Base-by-base conservation (phyloP, 495 filamentous ascomycete genomes). In the Lasiosphaeria miniovina region DNA sequence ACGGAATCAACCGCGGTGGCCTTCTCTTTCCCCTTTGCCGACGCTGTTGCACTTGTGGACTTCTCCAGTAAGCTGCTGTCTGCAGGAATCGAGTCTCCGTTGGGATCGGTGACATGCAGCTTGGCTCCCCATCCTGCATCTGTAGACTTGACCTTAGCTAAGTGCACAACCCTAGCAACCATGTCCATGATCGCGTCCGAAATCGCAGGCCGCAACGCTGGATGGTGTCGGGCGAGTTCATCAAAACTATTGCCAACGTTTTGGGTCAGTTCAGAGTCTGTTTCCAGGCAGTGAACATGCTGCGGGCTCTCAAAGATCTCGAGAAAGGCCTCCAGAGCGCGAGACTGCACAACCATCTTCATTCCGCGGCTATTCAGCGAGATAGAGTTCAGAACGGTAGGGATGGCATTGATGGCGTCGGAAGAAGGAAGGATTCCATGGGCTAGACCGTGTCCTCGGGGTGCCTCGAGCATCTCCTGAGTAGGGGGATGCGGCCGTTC, bases 211-310 rank as follows among this genome's bases (percentile, higher is more conserved):
- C 91, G 91, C 49, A 99, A 77, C 10, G 80, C 79, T 0, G 94
- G 95, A 69, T 99, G 95, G 67, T 99, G 94, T 17, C 94, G 86
- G 35, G 93, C 88, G 58, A 99, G 80, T 68, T 99, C 94, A 69
- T 99, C 95, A 68, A 99, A 96, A 11, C 88, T 88, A 6, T 80
- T 83, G 24, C 95, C 94, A 45, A 98, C 77, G 45, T 80, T 80
- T 43, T 69, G 75, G 3, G 87, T 73, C 36, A 87, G 74, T n/a
- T 88, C 85, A 6, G 82, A 77, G 57, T 96, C 93, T 41, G 81
- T 74, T 50, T 86, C 82, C 80, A 98, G 79, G 61, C 83, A 86
- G 63, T 90, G 91, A 49, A 98, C 86, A 73, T 99, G 95, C 4
- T 86, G 85, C 5, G 91, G 86, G 61, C 89, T 96, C 72, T 96